Conservation (phyloP, 148 eudicot species). For the Nyssa sinensis region DNA sequence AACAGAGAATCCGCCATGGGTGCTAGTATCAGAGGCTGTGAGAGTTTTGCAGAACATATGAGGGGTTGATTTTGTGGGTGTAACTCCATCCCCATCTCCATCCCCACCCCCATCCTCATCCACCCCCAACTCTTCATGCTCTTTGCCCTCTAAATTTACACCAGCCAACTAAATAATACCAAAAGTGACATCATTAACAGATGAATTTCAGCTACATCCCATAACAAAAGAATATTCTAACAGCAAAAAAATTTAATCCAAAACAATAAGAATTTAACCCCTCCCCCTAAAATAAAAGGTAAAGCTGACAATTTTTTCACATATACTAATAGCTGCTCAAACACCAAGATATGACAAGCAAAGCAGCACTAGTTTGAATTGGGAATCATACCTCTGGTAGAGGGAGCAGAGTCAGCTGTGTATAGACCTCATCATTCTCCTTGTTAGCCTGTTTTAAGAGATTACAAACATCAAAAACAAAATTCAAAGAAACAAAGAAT, state of each 20-base stretch:
- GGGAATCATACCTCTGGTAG: slow-evolving; percentile 78
- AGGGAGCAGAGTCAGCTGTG: slow-evolving; percentile 72
- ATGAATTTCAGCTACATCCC: neutral
- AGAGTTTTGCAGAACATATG: slow-evolving; percentile 97
- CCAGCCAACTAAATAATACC: slow-evolving; percentile 37
- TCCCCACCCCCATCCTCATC: slow-evolving; percentile 49
- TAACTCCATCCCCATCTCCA: slow-evolving; percentile 24
- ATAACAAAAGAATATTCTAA: neutral
- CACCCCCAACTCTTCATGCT: slow-evolving; percentile 35
- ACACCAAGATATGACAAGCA: slow-evolving; percentile 7
- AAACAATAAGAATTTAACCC: neutral
- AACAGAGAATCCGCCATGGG: slow-evolving; percentile 98
- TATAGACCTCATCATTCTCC: slow-evolving; percentile 94
- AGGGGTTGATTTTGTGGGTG: slow-evolving; percentile 60
- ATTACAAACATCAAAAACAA: slow-evolving; percentile 1
- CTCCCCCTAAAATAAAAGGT: neutral
- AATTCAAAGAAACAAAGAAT: slow-evolving; percentile 3
- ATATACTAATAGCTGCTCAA: neutral
- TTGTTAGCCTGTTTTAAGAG: slow-evolving; percentile 63
- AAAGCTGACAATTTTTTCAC: neutral
- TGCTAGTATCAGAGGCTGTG: slow-evolving; percentile 85
- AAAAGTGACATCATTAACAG: neutral
- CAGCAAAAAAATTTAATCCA: neutral
- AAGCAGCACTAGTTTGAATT: neutral
- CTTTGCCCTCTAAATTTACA: slow-evolving; percentile 44